Conservation (phyloP, 805 yeast species). For the Metschnikowia baotianmanensis region DNA sequence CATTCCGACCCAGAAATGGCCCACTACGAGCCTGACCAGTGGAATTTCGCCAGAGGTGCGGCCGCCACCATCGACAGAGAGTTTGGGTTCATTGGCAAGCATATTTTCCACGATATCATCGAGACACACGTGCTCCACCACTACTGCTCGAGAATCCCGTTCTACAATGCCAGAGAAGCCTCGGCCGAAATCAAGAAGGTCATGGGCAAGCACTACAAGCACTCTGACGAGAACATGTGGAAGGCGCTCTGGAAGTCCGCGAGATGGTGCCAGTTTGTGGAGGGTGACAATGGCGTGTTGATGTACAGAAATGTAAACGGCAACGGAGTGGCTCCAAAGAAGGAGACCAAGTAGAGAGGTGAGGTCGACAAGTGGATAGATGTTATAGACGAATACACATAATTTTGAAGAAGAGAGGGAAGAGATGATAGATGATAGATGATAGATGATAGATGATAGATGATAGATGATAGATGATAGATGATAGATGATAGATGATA, state of each 20-base stretch:
- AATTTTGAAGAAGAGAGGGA: too few relatives aligned
- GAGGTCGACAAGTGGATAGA: too few relatives aligned
- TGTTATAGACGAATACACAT: neutral
- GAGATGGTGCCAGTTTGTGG: conserved; percentile 70
- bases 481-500: too few relatives aligned
- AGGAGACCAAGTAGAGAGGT: too few relatives aligned
- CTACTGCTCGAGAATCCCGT: conserved; percentile 79
- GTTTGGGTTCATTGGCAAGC: conserved; percentile 75
- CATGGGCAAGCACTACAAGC: conserved; percentile 78
- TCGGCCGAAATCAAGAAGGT: conserved; percentile 76
- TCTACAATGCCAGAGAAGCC: conserved; percentile 81
- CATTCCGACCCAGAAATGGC: conserved; percentile 80
- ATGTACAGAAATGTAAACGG: conserved; percentile 64
- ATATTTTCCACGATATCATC: conserved; percentile 82
- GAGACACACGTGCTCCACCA: conserved; percentile 91
- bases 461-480: too few relatives aligned
- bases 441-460: too few relatives aligned
- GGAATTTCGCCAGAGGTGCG: conserved; percentile 90
- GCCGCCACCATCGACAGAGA: conserved; percentile 86
- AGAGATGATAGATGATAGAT: too few relatives aligned
- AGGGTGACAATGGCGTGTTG: conserved; percentile 57
- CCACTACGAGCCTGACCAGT: conserved; percentile 69
- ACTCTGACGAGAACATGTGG: conserved; percentile 73
- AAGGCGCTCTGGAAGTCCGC: conserved; percentile 58
- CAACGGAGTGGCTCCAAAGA: conserved; percentile 22